Percentiles rank a stretch among this genome's conserved stretches.
phyloP scores from a whole-genome alignment of 495 filamentous ascomycete genomes.

The Patellaria atrata region DNA sequence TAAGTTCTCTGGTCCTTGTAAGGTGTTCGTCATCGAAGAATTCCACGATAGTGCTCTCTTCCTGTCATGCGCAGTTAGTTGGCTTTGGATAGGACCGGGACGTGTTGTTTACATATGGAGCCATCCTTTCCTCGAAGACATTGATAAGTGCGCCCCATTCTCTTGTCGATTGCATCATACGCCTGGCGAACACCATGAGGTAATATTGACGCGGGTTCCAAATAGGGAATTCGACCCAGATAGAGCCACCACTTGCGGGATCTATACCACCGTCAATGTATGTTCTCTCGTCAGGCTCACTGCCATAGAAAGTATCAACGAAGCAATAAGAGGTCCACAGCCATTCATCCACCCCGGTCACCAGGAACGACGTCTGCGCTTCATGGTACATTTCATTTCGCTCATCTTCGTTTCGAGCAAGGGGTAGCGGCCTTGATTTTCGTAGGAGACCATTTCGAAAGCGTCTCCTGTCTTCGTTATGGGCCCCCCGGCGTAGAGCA shows the following conservation, averaged over 20 bases:
- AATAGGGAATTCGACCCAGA: conserved; percentile 10
- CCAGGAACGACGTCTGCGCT: conserved; percentile 21
- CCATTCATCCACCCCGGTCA: conserved; percentile 22
- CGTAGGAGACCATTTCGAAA: conserved; percentile 14
- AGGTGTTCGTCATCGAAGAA: conserved; percentile 8
- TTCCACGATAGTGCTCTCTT: conserved; percentile 4
- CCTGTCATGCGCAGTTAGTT: conserved; percentile 1
- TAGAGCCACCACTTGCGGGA: conserved; percentile 13
- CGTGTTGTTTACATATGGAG: conserved; percentile 4
- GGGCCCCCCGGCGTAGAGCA: conserved; percentile 18
- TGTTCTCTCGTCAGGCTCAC: conserved; percentile 7
- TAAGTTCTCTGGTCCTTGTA: conserved; percentile 5
- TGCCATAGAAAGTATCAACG: conserved; percentile 21
- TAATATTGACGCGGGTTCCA: conserved; percentile 23
- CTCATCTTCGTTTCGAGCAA: conserved; percentile 3
- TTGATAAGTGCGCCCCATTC: conserved; percentile 6
- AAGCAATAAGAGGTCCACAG: conserved; percentile 23
- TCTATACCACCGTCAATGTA: conserved; percentile 7
- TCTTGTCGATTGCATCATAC: conserved; percentile 15
- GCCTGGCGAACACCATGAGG: conserved; percentile 13
- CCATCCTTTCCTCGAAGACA: conserved; percentile 4
- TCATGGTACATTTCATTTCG: conserved; percentile 18
- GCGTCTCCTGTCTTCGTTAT: too few species aligned
- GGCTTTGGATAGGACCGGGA: conserved; percentile 3
- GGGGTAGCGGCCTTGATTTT: conserved; percentile 7